These are phyloP conservation scores for Rubia balearica DNA, from an alignment of 305 asterid genomes.

Conservation along the genomic window DNA sequence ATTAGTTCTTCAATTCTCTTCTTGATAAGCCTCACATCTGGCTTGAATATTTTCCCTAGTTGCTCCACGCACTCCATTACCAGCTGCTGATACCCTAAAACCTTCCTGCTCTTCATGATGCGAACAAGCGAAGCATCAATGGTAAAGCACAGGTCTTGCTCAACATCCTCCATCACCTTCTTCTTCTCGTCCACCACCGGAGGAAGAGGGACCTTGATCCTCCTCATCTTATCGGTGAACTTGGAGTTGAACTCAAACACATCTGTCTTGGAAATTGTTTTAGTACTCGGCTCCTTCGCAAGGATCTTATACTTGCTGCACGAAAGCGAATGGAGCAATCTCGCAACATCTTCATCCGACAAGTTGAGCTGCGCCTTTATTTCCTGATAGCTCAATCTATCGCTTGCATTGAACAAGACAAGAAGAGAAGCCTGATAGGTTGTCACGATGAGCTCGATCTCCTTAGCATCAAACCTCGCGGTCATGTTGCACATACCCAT, in stretches of 20 bases:
- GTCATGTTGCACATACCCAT: slow-evolving; percentile 85
- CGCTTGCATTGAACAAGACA: slow-evolving; percentile 75
- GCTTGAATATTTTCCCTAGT: not conserved
- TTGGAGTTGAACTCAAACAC: slow-evolving; percentile 80
- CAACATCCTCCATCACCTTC: slow-evolving; percentile 46
- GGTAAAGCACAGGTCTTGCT: not conserved
- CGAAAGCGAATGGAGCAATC: slow-evolving; percentile 90
- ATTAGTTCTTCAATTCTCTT: slow-evolving; percentile 1
- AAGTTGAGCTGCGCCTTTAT: slow-evolving; percentile 78
- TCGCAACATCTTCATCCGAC: slow-evolving; percentile 60
- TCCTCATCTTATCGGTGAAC: slow-evolving; percentile 73
- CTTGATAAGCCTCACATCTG: not conserved
- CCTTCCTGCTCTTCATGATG: slow-evolving; percentile 3
- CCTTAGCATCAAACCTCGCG: slow-evolving; percentile 74
- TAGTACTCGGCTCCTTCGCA: slow-evolving; percentile 74
- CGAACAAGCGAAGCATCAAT: not conserved
- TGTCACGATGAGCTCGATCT: slow-evolving; percentile 70
- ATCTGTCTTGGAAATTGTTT: slow-evolving; percentile 69
- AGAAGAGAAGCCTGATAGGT: slow-evolving; percentile 94
- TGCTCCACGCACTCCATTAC: not conserved
- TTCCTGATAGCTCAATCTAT: slow-evolving; percentile 77
- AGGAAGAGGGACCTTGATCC: slow-evolving; percentile 87
- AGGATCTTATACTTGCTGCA: slow-evolving; percentile 88
- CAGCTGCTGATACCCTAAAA: not conserved
- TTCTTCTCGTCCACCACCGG: slow-evolving; percentile 83